Percentiles rank a stretch among this genome's conserved stretches.
These are phyloP conservation scores for Ophiostoma sp. DNA, from an alignment of 2,329 filamentous ascomycete species.

Conservation along the genomic window DNA sequence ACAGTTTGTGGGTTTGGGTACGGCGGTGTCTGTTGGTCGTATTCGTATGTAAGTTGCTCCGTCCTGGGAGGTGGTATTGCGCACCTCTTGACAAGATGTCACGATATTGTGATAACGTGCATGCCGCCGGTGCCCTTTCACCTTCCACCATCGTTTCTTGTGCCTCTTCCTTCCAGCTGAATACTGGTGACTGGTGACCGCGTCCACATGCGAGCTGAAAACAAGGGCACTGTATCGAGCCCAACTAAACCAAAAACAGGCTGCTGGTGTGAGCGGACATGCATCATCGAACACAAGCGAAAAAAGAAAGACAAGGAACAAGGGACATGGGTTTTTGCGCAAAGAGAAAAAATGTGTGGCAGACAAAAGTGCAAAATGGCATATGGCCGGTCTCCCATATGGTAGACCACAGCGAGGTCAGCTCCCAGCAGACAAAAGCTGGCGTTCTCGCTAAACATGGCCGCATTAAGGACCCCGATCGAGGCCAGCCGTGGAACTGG, in stretches of 20 bases:
- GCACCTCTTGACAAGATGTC: neutral
- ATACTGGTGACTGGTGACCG: neutral
- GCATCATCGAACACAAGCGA: neutral
- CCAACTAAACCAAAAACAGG: neutral
- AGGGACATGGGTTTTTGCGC: neutral
- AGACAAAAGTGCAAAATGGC: neutral
- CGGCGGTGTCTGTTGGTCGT: conserved; percentile 2
- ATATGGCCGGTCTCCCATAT: neutral
- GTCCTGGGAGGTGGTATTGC: neutral
- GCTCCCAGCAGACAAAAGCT: neutral
- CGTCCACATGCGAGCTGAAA: conserved; percentile 2
- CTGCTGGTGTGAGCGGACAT: neutral
- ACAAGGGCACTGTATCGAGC: neutral
- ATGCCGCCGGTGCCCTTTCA: neutral
- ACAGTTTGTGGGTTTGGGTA: neutral
- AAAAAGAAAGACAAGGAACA: neutral
- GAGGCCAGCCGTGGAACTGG: neutral
- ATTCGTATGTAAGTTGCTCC: neutral
- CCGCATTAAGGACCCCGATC: neutral
- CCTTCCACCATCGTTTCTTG: neutral
- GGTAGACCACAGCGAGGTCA: neutral
- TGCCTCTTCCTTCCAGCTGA: neutral
- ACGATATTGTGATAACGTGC: neutral
- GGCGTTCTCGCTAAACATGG: neutral
- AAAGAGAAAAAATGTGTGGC: neutral